Conservation (phyloP, 176 grass and related monocot genomes). For the Eragrostis nindensis region DNA sequence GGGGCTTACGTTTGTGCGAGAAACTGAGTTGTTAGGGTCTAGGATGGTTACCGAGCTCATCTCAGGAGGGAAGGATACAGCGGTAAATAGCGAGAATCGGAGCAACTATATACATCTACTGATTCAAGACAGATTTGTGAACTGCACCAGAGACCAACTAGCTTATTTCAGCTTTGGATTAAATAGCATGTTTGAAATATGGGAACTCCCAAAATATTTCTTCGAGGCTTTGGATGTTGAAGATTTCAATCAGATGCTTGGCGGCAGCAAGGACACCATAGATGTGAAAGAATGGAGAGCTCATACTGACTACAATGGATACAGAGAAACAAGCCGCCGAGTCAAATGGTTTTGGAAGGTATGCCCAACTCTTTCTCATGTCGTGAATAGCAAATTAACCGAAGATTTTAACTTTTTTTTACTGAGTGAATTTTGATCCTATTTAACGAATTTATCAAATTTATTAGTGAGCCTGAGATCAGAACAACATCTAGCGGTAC, state of each 20-base stretch:
- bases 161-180: conserved; percentile 54
- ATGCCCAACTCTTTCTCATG: background rate
- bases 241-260: conserved; percentile 71
- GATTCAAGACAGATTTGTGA: conserved; percentile 58
- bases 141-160: conserved; percentile 49
- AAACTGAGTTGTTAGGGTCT: conserved; percentile 45
- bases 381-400: background rate
- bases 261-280: conserved; percentile 39
- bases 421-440: background rate
- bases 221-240: conserved; percentile 55
- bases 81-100: conserved; percentile 63
- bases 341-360: conserved; percentile 90
- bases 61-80: conserved; percentile 59
- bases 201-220: conserved; percentile 35
- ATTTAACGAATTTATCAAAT: background rate
- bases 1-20: conserved; percentile 62
- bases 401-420: background rate
- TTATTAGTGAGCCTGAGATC: background rate
- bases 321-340: conserved; percentile 48
- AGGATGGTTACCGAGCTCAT: conserved; percentile 51
- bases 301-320: conserved; percentile 61
- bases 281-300: conserved; percentile 65
- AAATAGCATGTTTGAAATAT: conserved; percentile 40
- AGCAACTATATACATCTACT: conserved; percentile 55
- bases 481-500: background rate